A percentile compares a stretch with the other conserved stretches of the same genome.
These are phyloP conservation scores for Colletotrichum sp. DNA, from an alignment of 2,329 filamentous ascomycete genomes.

Conservation along the genomic window DNA sequence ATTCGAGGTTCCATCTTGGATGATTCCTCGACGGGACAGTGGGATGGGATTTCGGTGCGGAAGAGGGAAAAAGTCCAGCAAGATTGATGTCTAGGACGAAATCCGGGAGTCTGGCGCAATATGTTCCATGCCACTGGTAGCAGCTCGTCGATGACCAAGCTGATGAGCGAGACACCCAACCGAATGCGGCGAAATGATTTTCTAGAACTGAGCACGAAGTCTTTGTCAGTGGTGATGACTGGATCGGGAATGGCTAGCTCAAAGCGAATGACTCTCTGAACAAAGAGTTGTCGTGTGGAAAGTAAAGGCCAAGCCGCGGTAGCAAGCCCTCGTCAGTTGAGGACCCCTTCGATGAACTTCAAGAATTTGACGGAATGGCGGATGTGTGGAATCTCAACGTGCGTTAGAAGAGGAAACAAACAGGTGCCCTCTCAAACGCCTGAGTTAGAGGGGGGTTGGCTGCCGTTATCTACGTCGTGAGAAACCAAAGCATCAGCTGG, in stretches of 20 bases:
- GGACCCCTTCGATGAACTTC: neutral
- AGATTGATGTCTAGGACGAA: neutral
- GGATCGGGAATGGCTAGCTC: conserved; percentile 14
- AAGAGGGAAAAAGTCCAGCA: neutral
- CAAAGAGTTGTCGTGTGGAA: conserved; percentile 2
- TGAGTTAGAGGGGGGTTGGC: neutral
- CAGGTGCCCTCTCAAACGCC: neutral
- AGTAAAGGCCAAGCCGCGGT: neutral
- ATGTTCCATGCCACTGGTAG: conserved; percentile 17
- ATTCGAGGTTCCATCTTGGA: conserved; percentile 14
- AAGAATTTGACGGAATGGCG: neutral
- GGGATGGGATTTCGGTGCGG: neutral
- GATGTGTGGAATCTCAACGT: neutral
- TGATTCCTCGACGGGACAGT: neutral
- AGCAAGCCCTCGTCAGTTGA: neutral
- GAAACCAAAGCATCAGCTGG: neutral
- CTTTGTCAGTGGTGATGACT: neutral
- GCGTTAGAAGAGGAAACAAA: neutral
- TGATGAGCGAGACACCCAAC: neutral
- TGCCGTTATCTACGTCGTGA: neutral
- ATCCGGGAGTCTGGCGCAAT: conserved; percentile 16
- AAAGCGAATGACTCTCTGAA: conserved; percentile 1
- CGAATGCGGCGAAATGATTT: conserved; percentile 9
- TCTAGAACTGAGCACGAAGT: conserved; percentile 12
- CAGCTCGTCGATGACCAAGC: conserved; percentile 12